Conservation (phyloP, 352 stramenopile genomes). For the Phytophthora ohioensis region DNA sequence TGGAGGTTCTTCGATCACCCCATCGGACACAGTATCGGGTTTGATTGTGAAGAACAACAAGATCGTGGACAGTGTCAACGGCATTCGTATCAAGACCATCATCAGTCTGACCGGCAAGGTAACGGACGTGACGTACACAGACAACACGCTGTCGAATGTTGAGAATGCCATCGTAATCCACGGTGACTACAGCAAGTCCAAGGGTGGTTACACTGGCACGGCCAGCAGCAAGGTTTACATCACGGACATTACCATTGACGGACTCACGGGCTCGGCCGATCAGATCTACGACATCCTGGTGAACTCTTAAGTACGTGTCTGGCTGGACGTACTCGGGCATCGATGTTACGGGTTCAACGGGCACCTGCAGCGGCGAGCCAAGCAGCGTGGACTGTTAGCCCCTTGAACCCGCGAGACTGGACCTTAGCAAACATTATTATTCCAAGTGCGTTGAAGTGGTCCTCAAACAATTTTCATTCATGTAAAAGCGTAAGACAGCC, state of each 20-base stretch:
- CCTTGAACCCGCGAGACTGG: no score
- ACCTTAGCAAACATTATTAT: no score
- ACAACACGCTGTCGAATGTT: neutral
- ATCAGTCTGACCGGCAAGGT: neutral
- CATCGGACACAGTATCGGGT: constrained; percentile 1
- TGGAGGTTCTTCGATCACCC: constrained; percentile 6
- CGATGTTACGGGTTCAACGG: neutral
- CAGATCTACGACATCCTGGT: constrained; percentile 37
- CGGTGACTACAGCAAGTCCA: constrained; percentile 6
- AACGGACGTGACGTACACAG: neutral
- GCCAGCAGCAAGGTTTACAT: constrained; percentile 1
- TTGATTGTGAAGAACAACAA: neutral
- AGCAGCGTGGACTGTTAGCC: constrained; percentile 31
- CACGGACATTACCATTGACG: constrained; percentile 15
- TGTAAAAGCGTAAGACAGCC: no score
- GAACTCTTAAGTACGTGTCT: constrained; percentile 27
- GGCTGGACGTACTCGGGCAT: neutral
- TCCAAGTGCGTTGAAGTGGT: no score
- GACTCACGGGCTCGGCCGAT: constrained; percentile 28
- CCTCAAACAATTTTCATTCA: no score
- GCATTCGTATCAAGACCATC: neutral
- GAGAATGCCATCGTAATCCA: neutral
- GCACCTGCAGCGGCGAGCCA: constrained; percentile 31
- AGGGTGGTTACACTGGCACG: neutral
- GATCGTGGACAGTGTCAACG: constrained; percentile 1